Evolutionary conservation across 2,329 filamentous ascomycete species (phyloP), one percentile per base, ranked within the genome.

Genomic region (Hortaea werneckii): DNA sequence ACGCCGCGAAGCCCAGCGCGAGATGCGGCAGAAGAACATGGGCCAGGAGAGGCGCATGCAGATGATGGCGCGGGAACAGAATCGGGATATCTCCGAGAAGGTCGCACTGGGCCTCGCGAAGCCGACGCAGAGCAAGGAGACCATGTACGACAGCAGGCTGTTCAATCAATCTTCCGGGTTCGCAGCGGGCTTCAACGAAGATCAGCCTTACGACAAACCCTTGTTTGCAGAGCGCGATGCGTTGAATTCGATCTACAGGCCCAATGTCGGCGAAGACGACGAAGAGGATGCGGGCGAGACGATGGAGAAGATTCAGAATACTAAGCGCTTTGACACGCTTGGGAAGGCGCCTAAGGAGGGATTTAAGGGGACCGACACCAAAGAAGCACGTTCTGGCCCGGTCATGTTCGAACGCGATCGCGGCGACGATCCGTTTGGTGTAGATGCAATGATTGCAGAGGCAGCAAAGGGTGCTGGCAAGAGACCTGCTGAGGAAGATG

Each of bases 151-250:
- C 69, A 94, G 88, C 2, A 77, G 92, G 37, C 70, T 98, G 29
- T 98, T 98, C 69, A 95, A 96, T 68, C 87, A 94, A 68, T 84
- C 82, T 5, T 89, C 85, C 57, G 92, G 92, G 0, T 94, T 98
- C 63, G 83, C 88, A 56, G 58, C 60, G 5, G 92, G 90, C 0
- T 88, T 95, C 75, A 98, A 98, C 65, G 92, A 98, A 66, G 92
- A 98, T 65, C 92, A 98, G 61, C 81, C 83, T 0, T 98, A 96
- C 69, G 92, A 96, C 66, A 96, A 96, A 68, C 92, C 92, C 13
- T 73, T 98, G 6, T 98, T 98, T 64, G 89, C 89, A 1, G 90
- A 92, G 10, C 88, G 95, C 63, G 90, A 96, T 62, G 90, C 87
- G 6, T 87, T 95, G 58, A 92, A 80, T 69, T 90, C 83, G 64